Evolutionary conservation across 805 yeast genomes (phyloP), one percentile per base, ranked within the genome.

Genomic region (Cephaloascus albidus): DNA sequence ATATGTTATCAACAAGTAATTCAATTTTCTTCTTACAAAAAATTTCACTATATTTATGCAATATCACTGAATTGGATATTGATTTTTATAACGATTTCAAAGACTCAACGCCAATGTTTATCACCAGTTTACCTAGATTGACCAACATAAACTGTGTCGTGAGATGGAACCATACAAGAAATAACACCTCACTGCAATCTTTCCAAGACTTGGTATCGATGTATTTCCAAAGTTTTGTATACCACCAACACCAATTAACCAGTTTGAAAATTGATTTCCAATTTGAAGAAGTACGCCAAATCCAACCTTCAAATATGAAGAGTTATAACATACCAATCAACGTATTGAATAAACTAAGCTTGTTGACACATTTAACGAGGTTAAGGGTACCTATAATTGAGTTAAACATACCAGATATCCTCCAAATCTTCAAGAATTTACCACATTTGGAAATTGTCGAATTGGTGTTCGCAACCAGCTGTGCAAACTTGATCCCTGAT

Each of bases 21-120:
- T 5, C 10, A 16, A 16, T 17, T 18, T 32, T 35, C 3, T 10
- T 40, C 14, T 16, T 36, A 2, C 45, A 49, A 37, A 45, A 45
- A 40, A 40, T 34, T 18, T 45, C 48, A 15, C 40, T 45, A 3
- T 19, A 38, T 20, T 31, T 46, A 10, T 18, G 18, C 5, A 34
- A 23, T n/a, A 30, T 48, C 23, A 23, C 39, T 15, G 16, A n/a
- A 3, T 27, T 46, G 18, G 20, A 38, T 19, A 36, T 48, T 14
- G 36, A 40, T n/a, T 17, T 46, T 4, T 30, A 19, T n/a, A 46
- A 46, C 36, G 52, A 46, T 16, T 40, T 48, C 40, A 45, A 48
- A 31, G 37, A 36, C 15, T 31, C 32, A 4, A 18, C 37, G 2
- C 33, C 40, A 20, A 35, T 33, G 10, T 45, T 45, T 23, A 19